Evolutionary conservation across 1,284 basidiomycete species (phyloP).

Genomic region (Macrocystidia cucumis): DNA sequence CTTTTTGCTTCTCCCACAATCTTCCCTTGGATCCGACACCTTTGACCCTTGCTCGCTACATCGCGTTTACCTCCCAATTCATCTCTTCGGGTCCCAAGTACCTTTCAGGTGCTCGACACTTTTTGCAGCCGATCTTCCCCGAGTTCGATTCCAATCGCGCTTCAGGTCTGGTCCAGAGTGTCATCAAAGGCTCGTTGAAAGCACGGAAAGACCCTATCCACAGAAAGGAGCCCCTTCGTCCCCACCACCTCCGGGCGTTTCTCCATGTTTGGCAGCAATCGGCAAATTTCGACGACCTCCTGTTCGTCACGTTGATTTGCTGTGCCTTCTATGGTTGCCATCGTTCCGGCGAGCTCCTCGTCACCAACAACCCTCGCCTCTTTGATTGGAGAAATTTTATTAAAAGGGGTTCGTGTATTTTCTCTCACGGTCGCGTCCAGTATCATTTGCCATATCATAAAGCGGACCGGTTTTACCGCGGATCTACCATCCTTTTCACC

Average conservation of each 20-base stretch:
- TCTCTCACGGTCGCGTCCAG: background rate
- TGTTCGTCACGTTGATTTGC: conserved; percentile 18
- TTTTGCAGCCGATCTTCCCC: conserved; percentile 28
- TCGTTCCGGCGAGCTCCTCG: conserved; percentile 22
- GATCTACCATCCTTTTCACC: conserved; percentile 16
- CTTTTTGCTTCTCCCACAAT: conserved; percentile 24
- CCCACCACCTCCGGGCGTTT: conserved; percentile 1
- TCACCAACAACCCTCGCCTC: conserved; percentile 11
- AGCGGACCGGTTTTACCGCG: conserved; percentile 23
- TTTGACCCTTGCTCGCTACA: conserved; percentile 26
- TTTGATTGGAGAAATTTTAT: background rate
- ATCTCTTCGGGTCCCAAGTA: conserved; percentile 17
- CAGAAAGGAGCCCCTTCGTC: conserved; percentile 20
- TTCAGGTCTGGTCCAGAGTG: conserved; percentile 20
- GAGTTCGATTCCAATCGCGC: conserved; percentile 17
- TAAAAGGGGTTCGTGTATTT: conserved; percentile 7
- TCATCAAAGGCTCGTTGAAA: conserved; percentile 22
- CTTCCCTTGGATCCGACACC: conserved; percentile 23
- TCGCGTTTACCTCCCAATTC: conserved; percentile 28
- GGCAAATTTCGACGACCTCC: conserved; percentile 17
- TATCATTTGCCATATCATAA: conserved; percentile 24
- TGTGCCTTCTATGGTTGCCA: conserved; percentile 22
- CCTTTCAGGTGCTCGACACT: conserved; percentile 10
- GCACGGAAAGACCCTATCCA: conserved; percentile 8
- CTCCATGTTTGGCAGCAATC: background rate